Base-by-base conservation (phyloP, 495 filamentous ascomycete genomes). In the Lindgomyces ingoldianus region DNA sequence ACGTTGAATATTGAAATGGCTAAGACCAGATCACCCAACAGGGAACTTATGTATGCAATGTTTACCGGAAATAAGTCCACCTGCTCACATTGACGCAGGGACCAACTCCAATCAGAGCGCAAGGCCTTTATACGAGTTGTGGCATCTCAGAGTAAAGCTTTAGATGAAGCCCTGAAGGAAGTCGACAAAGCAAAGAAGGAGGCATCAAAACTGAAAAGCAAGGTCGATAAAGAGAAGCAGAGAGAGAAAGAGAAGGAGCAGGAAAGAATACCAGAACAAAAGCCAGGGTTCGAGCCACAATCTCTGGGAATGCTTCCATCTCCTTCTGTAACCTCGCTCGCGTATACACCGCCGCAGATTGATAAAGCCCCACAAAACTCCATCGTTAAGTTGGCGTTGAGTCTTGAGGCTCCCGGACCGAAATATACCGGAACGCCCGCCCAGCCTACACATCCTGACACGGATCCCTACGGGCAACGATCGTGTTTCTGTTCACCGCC, bases 1-100 rank as follows among this genome's bases (percentile, higher is more conserved):
- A 56, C 52, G 18, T 18, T 56, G 52, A 56, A 56, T 25, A 56
- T 56, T 26, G 52, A 56, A 29, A 56, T 56, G 52, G 52, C 52
- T 1, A 56, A 56, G 52, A 39, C 29, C 2, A 42, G 18, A 26
- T 22, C 21, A 12, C 52, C 52, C 3, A 56, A 44, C 19, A 39
- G 33, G 16, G 52, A 56, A n/a, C 18, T 56, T 16, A 56, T 56
- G 52, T 39, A 39, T 14, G 33, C 6, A 6, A 39, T 39, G 6
- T 14, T 39, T 6, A 39, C 14, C 14, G 6, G 33, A 39, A 6
- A 6, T 39, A 39, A 39, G 33, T 6, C 33, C 6, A 39, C n/a
- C 6, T 39, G 33, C 14, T 39, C 6, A 39, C 33, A 39, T 6
- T 6, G 6, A 14, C 6, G 6, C 14, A 39, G 33, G 33, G 52